Percentiles rank a stretch among this genome's conserved stretches.
Conservation (phyloP, 1,284 basidiomycete genomes). For the Retiboletus flavoniger region DNA sequence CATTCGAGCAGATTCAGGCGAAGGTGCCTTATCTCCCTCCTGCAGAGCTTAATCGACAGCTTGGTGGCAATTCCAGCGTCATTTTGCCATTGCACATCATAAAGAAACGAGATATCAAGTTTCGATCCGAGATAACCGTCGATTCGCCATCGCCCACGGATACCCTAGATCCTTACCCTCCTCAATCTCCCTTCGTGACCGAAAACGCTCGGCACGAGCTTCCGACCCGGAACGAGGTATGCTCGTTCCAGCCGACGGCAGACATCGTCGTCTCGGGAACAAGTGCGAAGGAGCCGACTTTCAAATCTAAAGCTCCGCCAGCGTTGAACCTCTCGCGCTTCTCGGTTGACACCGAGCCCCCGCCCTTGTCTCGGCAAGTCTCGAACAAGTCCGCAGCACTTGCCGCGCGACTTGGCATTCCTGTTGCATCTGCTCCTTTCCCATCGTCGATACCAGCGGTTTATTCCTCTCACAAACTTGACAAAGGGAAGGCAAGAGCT, state of each 20-base stretch:
- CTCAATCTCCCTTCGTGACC: constrained; percentile 18
- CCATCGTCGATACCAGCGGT: background rate
- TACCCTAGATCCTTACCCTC: constrained; percentile 29
- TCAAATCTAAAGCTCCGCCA: constrained; percentile 9
- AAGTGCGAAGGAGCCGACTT: background rate
- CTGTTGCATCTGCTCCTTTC: background rate
- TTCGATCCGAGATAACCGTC: background rate
- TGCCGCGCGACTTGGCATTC: constrained; percentile 10
- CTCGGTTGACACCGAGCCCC: background rate
- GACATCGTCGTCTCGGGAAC: background rate
- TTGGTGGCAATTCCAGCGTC: background rate
- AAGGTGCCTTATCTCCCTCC: constrained; percentile 4
- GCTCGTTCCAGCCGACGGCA: background rate
- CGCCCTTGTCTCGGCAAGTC: constrained; percentile 1
- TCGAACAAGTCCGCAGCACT: constrained; percentile 14
- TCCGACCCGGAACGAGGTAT: background rate
- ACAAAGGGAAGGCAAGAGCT: constrained; percentile 13
- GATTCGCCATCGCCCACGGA: constrained; percentile 1
- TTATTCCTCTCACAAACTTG: background rate
- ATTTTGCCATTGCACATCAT: background rate
- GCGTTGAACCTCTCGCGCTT: constrained; percentile 1
- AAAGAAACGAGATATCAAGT: background rate
- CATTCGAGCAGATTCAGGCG: constrained; percentile 1
- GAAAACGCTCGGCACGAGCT: background rate
- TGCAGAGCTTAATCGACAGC: constrained; percentile 12